phyloP scores from a whole-genome alignment of 192 early-diverging fungal genomes.

The Phlyctochytrium planicorne region DNA sequence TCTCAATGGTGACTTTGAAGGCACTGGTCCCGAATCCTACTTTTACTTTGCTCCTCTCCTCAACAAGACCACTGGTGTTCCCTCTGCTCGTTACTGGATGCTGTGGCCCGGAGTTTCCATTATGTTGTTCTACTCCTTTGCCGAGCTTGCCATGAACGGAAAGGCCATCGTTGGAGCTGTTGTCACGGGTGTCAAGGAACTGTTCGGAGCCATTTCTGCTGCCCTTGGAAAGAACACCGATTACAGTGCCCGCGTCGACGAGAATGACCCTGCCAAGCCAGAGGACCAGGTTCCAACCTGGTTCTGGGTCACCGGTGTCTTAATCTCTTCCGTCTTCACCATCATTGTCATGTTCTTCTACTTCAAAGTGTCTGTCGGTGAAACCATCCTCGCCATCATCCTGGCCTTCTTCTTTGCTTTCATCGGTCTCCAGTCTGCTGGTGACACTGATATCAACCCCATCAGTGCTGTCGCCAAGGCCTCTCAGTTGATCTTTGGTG shows the following conservation, averaged over 20 bases:
- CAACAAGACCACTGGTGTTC: conserved; percentile 6
- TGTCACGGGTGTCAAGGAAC: conserved; percentile 23
- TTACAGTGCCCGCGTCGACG: conserved; percentile 12
- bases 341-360: conserved; percentile 56
- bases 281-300: conserved; percentile 61
- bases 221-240: conserved; percentile 7
- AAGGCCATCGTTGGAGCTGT: conserved; percentile 44
- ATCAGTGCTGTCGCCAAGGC: conserved; percentile 82
- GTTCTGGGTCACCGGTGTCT: conserved; percentile 65
- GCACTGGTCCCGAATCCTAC: neutral
- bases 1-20: conserved; percentile 28
- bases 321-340: conserved; percentile 57
- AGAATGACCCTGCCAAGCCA: conserved; percentile 40
- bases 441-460: conserved; percentile 83
- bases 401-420: conserved; percentile 74
- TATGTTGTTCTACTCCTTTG: conserved; percentile 64
- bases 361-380: conserved; percentile 68
- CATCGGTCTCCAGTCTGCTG: conserved; percentile 75
- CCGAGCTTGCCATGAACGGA: conserved; percentile 56
- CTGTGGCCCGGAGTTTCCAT: conserved; percentile 70
- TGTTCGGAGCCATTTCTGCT: conserved; percentile 1
- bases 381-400: conserved; percentile 66
- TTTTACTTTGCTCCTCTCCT: conserved; percentile 9
- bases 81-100: conserved; percentile 63
- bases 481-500: conserved; percentile 81